phyloP scores from a whole-genome alignment of 768 basidiomycete species.

The Ramaria sp. region DNA sequence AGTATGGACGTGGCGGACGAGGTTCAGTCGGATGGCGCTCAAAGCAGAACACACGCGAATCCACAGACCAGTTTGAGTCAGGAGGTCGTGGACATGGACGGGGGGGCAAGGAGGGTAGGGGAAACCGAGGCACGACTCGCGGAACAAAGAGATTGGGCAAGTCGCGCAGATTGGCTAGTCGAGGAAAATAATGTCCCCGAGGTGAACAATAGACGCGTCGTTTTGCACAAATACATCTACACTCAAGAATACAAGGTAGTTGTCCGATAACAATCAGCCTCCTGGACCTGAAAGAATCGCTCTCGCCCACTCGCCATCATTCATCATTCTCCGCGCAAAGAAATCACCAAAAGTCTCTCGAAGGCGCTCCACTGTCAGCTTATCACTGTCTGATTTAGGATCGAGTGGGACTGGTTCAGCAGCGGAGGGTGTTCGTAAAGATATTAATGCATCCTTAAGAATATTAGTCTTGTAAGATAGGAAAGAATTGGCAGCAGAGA shows the following conservation, averaged over 20 bases:
- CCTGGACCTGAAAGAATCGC: slow-evolving; percentile 30
- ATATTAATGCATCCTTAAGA: slow-evolving; percentile 47
- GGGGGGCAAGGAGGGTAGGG: slow-evolving; percentile 17
- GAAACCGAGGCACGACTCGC: slow-evolving; percentile 25
- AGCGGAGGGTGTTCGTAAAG: slow-evolving; percentile 46
- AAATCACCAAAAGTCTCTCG: slow-evolving; percentile 47
- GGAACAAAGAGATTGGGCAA: slow-evolving; percentile 19
- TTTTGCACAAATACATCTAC: neutral
- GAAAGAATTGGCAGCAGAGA: neutral
- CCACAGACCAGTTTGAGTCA: slow-evolving; percentile 63
- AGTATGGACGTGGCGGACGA: slow-evolving; percentile 68
- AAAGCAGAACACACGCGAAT: slow-evolving; percentile 75
- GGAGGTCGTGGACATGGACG: slow-evolving; percentile 26
- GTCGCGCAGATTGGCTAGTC: slow-evolving; percentile 14
- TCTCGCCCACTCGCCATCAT: slow-evolving; percentile 55
- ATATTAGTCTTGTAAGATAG: neutral
- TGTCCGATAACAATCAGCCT: neutral
- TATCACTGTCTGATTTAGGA: slow-evolving; percentile 35
- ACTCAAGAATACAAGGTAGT: neutral
- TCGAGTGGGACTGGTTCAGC: slow-evolving; percentile 47
- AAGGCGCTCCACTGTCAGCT: slow-evolving; percentile 33
- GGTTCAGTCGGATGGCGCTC: slow-evolving; percentile 39
- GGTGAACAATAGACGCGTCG: neutral
- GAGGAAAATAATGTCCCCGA: neutral
- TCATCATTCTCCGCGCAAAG: slow-evolving; percentile 43